Base-by-base conservation (phyloP, 2,329 filamentous ascomycete genomes). In the Thielaviopsis musarum region DNA sequence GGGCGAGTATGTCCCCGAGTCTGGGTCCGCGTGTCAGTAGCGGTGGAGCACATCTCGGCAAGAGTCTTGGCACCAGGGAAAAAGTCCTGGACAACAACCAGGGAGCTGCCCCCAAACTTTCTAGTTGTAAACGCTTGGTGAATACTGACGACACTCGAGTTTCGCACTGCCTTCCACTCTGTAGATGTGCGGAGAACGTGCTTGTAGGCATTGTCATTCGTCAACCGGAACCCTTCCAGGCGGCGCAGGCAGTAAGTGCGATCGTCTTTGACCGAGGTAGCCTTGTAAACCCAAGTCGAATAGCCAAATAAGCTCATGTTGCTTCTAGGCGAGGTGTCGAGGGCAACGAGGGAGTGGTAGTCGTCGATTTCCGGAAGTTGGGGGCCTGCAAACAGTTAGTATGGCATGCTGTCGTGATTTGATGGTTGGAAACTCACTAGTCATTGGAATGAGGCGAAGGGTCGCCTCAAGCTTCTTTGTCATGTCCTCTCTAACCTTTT, bases 261-360 rank as follows among this genome's bases (percentile, higher is more conserved):
- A 12, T 91, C 93, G 66, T 91, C 91, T 68, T 93, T 93, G 70
- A 81, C 85, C 6, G 89, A 95, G 24, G 85, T 84, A 9, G 91
- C 91, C 73, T 97, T 97, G 74, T 96, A 98, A 0, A 95, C 82
- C 89, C 91, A 97, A 66, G 86, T 95, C 5, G 85, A 82, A 67
- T 89, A 95, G 28, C 90, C 89, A 70, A 96, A 96, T 17, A 87
- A 81, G 21, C 26, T 59, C 3, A 84, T 80, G 64, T 85, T 89
- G 69, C 89, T 91, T 64, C 90, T 82, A 62, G 88, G 83, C 56
- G 79, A 85, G 9, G 84, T 87, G 70, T 97, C 91, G 52, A 98
- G 75, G 3, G 91, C 88, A 9, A 96, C 90, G 12, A 98, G 77
- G 3, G 90, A 94, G 70, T 97, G 91, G 68, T 93, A 97, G 66